A percentile compares a stretch with the other conserved stretches of the same genome.
These are phyloP conservation scores for Mycena latifolia DNA, from an alignment of 768 basidiomycete species.

Conservation along the genomic window DNA sequence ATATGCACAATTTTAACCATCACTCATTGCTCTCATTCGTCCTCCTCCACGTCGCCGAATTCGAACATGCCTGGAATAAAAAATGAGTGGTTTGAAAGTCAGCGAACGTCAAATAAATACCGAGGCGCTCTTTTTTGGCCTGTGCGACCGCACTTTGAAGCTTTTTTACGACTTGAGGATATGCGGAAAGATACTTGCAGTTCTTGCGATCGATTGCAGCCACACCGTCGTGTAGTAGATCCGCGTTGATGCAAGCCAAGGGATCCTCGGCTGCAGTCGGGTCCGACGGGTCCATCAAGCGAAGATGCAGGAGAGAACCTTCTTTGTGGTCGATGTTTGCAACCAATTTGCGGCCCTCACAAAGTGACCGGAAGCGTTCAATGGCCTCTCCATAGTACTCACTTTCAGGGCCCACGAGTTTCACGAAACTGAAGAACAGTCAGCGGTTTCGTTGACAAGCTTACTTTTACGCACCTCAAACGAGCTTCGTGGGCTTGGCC, in stretches of 20 bases:
- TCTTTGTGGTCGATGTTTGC: slow-evolving; percentile 96
- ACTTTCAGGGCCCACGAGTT: slow-evolving; percentile 81
- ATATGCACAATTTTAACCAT: too few relatives aligned
- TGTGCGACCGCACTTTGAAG: slow-evolving; percentile 69
- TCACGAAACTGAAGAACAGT: slow-evolving; percentile 76
- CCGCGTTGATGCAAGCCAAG: slow-evolving; percentile 86
- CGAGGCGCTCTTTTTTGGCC: slow-evolving; percentile 81
- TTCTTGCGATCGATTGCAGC: slow-evolving; percentile 84
- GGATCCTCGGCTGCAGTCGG: slow-evolving; percentile 76
- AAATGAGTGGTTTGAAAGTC: neutral
- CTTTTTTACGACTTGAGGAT: slow-evolving; percentile 76
- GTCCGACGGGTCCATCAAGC: slow-evolving; percentile 91
- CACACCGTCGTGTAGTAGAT: slow-evolving; percentile 89
- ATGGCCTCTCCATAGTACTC: slow-evolving; percentile 91
- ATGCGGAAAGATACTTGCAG: slow-evolving; percentile 78
- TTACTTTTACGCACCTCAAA: slow-evolving; percentile 67
- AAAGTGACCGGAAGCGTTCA: slow-evolving; percentile 86
- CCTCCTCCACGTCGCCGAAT: slow-evolving; percentile 92
- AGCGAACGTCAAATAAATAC: neutral
- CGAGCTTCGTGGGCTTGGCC: slow-evolving; percentile 97
- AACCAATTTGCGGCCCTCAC: slow-evolving; percentile 94
- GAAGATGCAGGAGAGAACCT: slow-evolving; percentile 82
- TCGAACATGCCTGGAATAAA: slow-evolving; percentile 75
- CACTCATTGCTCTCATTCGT: too few relatives aligned
- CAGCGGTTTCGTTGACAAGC: neutral